Evolutionary conservation across 2,329 filamentous ascomycete genomes (phyloP), one percentile per base, ranked within the genome.

Genomic region (Claviceps fusiformis): DNA sequence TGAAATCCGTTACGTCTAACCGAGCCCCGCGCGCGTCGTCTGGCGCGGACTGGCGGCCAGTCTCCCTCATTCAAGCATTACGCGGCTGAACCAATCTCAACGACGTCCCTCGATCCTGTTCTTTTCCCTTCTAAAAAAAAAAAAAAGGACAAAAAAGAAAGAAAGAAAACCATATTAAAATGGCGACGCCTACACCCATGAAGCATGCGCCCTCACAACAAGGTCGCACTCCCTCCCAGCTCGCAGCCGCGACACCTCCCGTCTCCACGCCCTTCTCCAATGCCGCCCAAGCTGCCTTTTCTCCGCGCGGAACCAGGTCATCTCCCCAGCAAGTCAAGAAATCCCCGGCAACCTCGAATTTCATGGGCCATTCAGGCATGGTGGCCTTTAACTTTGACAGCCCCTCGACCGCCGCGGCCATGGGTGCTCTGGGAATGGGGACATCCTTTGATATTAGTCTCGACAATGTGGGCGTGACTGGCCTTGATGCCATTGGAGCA

Each of bases 251-350:
- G 3, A 85, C 82, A 6, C 82, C 82, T 15, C 81, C 81, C n/a
- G 81, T 82, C 29, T 84, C 82, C 41, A 85, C 82, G 1, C 82
- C 82, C 15, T 85, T 85, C 68, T 83, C 80, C 56, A 76, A 79
- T 43, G 72, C 76, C 47, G 74, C 74, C 1, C 75, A 78, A 53
- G 73, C 75, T n/a, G 79, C 75, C 41, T 80, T 84, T 63, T 83
- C 82, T 2, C 81, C 82, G 4, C 73, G 71, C 33, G 80, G 74
- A 37, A 76, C 73, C 10, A 73, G 75, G 52, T 82, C 80, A 9
- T 85, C 82, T 53, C 82, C 82, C 4, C 81, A 85, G 65, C 79
- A 82, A 55, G 71, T 84, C 45, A 82, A 81, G 70, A 82, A 82
- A 62, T 83, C 81, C 7, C 81, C 82, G 1, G 81, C 80, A 13